Conservation (phyloP, 2,329 filamentous ascomycete genomes). For the Amauroascus niger region DNA sequence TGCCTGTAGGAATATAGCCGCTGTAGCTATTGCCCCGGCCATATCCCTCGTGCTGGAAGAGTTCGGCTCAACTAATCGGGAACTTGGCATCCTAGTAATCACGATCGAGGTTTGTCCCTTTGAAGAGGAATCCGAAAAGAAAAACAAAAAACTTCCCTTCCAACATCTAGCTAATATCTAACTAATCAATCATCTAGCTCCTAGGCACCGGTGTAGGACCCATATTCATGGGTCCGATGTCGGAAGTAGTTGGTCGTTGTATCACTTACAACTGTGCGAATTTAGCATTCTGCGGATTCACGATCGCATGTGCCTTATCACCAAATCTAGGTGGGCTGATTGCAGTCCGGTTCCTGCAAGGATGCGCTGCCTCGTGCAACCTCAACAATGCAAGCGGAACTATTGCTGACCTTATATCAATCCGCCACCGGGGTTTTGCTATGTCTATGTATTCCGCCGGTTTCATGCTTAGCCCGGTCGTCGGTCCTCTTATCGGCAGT, state of each 20-base stretch:
- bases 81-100: no score
- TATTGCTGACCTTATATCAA: constrained; percentile 38
- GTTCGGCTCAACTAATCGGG: no score
- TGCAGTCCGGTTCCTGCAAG: constrained; percentile 54
- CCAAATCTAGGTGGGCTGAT: constrained; percentile 51
- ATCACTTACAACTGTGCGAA: constrained; percentile 46
- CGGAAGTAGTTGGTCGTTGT: constrained; percentile 52
- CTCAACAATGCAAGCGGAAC: constrained; percentile 38
- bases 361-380: constrained; percentile 30
- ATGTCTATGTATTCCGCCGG: constrained; percentile 36
- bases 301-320: constrained; percentile 51
- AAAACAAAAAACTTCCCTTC: no score
- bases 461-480: constrained; percentile 21
- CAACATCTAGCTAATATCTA: neutral
- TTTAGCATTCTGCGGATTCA: constrained; percentile 50
- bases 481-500: constrained; percentile 28
- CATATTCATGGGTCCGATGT: constrained; percentile 54
- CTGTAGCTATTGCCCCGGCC: no score
- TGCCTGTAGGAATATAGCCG: no score
- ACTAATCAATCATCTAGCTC: neutral
- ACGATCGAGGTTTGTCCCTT: no score
- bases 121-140: no score
- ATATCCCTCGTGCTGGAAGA: no score
- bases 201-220: constrained; percentile 35
- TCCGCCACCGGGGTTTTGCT: constrained; percentile 36